phyloP scores from a whole-genome alignment of 768 basidiomycete species.

The Pholiota microspora region DNA sequence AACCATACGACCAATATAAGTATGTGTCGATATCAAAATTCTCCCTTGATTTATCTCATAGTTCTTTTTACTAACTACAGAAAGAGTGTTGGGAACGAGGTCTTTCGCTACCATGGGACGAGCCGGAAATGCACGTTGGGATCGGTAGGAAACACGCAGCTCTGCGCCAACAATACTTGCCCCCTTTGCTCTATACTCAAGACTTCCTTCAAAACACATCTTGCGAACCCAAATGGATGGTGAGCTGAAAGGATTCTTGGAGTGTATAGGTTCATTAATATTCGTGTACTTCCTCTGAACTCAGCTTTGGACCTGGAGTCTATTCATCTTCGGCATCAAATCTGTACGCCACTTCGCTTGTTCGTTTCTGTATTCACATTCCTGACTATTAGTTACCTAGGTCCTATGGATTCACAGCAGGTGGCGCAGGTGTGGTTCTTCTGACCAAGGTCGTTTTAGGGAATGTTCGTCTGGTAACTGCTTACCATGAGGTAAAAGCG shows the following conservation, averaged over 20 bases:
- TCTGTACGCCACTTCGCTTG: constrained; percentile 19
- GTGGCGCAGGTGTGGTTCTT: constrained; percentile 22
- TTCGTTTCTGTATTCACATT: not conserved
- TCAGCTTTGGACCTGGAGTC: constrained; percentile 27
- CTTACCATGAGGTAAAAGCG: constrained; percentile 21
- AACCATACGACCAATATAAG: constrained; percentile 26
- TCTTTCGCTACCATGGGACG: constrained; percentile 32
- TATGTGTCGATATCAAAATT: constrained; percentile 1
- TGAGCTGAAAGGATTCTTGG: constrained; percentile 12
- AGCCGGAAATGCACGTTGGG: constrained; percentile 25
- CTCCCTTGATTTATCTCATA: not conserved
- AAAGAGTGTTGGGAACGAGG: constrained; percentile 24
- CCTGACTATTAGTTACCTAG: constrained; percentile 11
- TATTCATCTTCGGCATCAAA: constrained; percentile 30
- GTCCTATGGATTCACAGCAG: constrained; percentile 21
- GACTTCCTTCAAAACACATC: constrained; percentile 30
- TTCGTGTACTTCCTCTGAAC: not conserved
- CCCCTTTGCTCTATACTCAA: constrained; percentile 27
- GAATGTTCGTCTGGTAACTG: constrained; percentile 19
- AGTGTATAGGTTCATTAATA: not conserved
- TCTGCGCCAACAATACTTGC: constrained; percentile 23
- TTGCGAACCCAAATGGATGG: constrained; percentile 27
- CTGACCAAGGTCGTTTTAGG: constrained; percentile 31
- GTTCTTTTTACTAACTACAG: too few relatives aligned
- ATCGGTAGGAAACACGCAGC: constrained; percentile 16